phyloP scores from a whole-genome alignment of 345 rosid genomes.

The Populus deltoides region DNA sequence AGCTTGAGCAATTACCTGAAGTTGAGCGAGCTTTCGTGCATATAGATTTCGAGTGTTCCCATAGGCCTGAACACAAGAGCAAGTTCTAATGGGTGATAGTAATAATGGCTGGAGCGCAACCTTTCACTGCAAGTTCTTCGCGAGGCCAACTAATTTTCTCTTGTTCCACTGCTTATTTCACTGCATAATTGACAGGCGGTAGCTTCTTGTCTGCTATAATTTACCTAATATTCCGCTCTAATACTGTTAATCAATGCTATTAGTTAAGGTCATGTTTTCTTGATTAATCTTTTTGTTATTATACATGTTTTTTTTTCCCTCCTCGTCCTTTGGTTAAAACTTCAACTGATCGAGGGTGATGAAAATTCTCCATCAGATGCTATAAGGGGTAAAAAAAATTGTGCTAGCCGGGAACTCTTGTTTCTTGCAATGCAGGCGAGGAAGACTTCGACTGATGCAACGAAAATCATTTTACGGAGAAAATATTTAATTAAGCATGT shows the following conservation, averaged over 20 bases:
- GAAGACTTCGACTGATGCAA: too few species aligned
- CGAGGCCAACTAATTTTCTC: background rate
- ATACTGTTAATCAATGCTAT: too few species aligned
- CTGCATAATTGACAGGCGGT: background rate
- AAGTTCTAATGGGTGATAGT: constrained; percentile 13
- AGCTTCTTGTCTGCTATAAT: background rate
- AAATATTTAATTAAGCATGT: too few species aligned
- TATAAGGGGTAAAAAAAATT: too few species aligned
- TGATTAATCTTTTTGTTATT: background rate
- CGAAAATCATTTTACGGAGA: too few species aligned
- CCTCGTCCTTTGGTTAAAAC: too few species aligned
- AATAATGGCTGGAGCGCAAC: background rate
- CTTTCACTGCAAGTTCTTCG: background rate
- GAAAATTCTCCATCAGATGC: too few species aligned
- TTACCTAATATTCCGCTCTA: background rate
- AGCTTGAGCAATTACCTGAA: constrained; percentile 76
- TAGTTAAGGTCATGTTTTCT: background rate
- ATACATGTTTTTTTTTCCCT: too few species aligned
- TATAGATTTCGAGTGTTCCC: constrained; percentile 79
- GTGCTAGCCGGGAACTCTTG: too few species aligned
- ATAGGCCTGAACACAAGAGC: constrained; percentile 68
- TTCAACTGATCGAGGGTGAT: too few species aligned
- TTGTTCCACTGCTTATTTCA: background rate
- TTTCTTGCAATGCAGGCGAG: too few species aligned
- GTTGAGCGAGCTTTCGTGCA: constrained; percentile 86